A percentile compares a stretch with the other conserved stretches of the same genome.
Conservation (phyloP, 1,284 basidiomycete species). For the Tetrapyrgos nigripes region DNA sequence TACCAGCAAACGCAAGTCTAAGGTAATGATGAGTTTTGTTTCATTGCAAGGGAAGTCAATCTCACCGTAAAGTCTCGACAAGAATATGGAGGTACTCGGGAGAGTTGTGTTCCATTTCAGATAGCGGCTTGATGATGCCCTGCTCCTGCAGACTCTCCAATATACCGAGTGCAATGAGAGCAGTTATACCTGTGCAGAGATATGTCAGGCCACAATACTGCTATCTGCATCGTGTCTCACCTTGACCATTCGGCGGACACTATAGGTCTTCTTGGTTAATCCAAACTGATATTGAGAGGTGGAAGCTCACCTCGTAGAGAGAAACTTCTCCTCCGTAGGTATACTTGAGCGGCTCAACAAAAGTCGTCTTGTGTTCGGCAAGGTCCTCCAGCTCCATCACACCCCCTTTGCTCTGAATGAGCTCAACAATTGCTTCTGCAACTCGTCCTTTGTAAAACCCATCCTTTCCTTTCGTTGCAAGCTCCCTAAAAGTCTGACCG, state of each 20-base stretch:
- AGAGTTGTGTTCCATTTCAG: conserved; percentile 88
- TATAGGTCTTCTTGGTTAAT: conserved; percentile 33
- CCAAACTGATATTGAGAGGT: neutral
- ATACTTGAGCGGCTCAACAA: conserved; percentile 91
- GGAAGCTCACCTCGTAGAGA: conserved; percentile 75
- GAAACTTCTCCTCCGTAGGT: conserved; percentile 85
- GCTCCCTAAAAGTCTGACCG: conserved; percentile 82
- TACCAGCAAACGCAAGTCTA: conserved; percentile 81
- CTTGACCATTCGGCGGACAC: conserved; percentile 97
- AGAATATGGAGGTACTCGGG: conserved; percentile 88
- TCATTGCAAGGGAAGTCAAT: conserved; percentile 16
- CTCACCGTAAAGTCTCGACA: conserved; percentile 82
- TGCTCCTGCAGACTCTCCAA: conserved; percentile 85
- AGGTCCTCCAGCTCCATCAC: conserved; percentile 92
- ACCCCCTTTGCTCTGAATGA: conserved; percentile 85
- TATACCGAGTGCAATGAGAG: conserved; percentile 91
- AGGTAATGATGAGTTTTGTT: neutral
- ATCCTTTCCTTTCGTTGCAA: conserved; percentile 84
- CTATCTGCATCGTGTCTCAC: conserved; percentile 34
- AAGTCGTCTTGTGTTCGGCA: conserved; percentile 76
- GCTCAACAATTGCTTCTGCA: conserved; percentile 89
- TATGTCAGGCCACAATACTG: neutral
- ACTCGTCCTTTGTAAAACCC: conserved; percentile 94
- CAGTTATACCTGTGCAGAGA: conserved; percentile 71
- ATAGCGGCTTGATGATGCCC: conserved; percentile 72